phyloP scores from a whole-genome alignment of 225 moss, liverwort and hornwort genomes.

The Straminergon stramineum region DNA sequence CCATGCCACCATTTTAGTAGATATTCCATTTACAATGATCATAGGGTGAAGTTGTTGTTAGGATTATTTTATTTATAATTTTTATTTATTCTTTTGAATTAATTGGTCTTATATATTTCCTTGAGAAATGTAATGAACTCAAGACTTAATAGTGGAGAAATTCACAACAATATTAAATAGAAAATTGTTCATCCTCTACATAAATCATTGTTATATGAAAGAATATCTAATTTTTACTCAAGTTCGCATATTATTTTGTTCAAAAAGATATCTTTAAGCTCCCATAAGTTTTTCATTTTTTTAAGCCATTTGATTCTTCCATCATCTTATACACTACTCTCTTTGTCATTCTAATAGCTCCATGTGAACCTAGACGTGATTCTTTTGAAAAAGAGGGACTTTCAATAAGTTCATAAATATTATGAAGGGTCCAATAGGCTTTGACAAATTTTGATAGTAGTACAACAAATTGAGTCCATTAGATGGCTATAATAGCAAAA shows the following conservation, averaged over 20 bases:
- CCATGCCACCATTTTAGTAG: background rate
- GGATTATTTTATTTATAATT: background rate
- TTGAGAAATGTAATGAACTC: fast-evolving
- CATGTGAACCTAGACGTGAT: too few relatives aligned
- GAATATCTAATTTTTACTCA: background rate
- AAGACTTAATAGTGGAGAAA: background rate
- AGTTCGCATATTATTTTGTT: background rate
- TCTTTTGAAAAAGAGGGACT: fast-evolving
- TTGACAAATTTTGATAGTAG: background rate
- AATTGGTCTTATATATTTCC: background rate
- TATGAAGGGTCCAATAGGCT: background rate
- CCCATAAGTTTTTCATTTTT: background rate
- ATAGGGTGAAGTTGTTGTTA: fast-evolving
- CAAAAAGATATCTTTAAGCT: background rate
- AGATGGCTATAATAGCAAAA: background rate
- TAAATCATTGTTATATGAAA: background rate
- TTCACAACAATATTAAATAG: background rate
- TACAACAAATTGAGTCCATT: background rate
- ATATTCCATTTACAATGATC: background rate
- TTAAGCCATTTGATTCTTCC: background rate
- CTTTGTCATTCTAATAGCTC: background rate
- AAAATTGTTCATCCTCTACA: background rate
- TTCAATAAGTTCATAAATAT: fast-evolving
- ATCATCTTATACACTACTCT: background rate
- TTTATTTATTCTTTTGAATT: fast-evolving